Evolutionary conservation across 345 rosid species (phyloP), one percentile per base, ranked within the genome.

Genomic region (Mercurialis annua): DNA sequence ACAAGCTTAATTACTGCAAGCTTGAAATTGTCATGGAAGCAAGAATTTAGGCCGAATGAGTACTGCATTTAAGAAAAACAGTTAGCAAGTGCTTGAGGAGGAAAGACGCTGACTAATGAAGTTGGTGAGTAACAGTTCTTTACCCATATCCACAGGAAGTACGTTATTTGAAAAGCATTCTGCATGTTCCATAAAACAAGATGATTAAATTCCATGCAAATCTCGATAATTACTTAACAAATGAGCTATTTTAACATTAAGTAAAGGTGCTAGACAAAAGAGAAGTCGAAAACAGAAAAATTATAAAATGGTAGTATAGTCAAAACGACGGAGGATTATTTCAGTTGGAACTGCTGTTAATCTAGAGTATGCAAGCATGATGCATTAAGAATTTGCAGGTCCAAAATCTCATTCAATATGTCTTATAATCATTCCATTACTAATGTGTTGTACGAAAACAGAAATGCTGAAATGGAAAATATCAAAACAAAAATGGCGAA

Each of bases 161-260:
- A 95, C 1, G 99, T 95, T 71, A 95, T 92, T 80, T 92, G 98
- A 81, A 95, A 92, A 7, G 98, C 99, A 29, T 90, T 95, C 99
- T 94, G 93, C 85, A 83, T 24, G 15, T 4, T 14, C 33, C 21
- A 56, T 33, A 18, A 42, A 5, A 53, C 16, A 23, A 51, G 31
- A 56, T 31, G 1, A n/a, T 33, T 31, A 34, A 16, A 57, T n/a
- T 57, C 24, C 33, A 53, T 24, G 4, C 10, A 53, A 12, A 5
- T 4, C 18, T 1, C 33, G 27, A 51, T 21, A 30, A 8, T 40
- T 40, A 40, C 40, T 36, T 36, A 36, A 9, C n/a, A 36, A 9
- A 36, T 3, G 40, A 3, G 40, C 4, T 36, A 3, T 3, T 1
- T 40, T 40, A 40, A 40, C 11, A 40, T 1, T 7, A 1, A 3